A percentile compares a stretch with the other conserved stretches of the same genome.
Conservation (phyloP, 176 grass and related monocot species). For the Ananas comosus region DNA sequence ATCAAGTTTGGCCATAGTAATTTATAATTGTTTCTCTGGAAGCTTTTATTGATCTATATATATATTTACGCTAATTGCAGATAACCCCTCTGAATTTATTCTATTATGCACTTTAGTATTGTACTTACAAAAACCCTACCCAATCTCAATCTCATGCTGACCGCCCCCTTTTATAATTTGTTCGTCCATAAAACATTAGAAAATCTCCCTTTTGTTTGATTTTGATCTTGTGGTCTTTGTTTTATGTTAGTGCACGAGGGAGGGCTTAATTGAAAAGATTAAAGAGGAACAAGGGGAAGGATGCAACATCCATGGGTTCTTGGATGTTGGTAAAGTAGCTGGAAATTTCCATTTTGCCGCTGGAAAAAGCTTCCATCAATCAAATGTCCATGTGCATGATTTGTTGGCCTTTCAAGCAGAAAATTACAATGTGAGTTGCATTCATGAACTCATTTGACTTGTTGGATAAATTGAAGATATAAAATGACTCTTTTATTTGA, state of each 20-base stretch:
- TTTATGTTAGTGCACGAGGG: slow-evolving; percentile 62
- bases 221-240: slow-evolving; percentile 7
- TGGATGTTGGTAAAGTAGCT: slow-evolving; percentile 93
- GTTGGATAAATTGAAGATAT: not conserved
- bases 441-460: not conserved
- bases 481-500: not conserved
- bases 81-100: too few species aligned
- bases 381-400: slow-evolving; percentile 61
- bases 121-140: too few species aligned
- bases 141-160: too few species aligned
- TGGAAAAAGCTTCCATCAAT: slow-evolving; percentile 90
- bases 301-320: slow-evolving; percentile 79
- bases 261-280: slow-evolving; percentile 80
- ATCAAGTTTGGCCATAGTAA: not conserved
- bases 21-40: not conserved
- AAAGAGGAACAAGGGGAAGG: slow-evolving; percentile 87
- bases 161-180: not conserved
- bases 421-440: slow-evolving; percentile 73
- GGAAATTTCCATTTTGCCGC: slow-evolving; percentile 93
- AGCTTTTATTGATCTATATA: not conserved
- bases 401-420: slow-evolving; percentile 37
- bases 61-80: not conserved
- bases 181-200: not conserved
- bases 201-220: slow-evolving; percentile 1
- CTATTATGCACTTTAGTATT: too few species aligned